Conservation (phyloP, 352 stramenopile genomes). For the Phytopythium ostracodes region DNA sequence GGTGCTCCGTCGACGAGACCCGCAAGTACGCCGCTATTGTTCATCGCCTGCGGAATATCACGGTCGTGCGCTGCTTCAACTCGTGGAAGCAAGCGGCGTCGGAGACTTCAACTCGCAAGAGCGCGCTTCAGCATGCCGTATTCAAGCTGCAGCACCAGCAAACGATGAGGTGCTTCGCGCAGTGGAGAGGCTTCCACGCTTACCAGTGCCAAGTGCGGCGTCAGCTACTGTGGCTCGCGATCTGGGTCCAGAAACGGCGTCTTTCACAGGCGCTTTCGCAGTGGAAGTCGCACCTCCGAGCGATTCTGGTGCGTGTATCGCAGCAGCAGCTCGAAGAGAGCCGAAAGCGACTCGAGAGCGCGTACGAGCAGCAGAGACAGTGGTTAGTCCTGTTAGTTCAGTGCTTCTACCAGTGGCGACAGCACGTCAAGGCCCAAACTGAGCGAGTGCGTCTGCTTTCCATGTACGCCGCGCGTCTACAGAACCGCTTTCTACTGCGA, state of each 20-base stretch:
- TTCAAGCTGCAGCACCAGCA: conserved; percentile 30
- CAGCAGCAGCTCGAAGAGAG: neutral
- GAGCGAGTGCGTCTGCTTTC: conserved; percentile 8
- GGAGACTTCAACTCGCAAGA: conserved; percentile 12
- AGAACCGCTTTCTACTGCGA: conserved; percentile 14
- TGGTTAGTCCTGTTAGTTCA: conserved; percentile 18
- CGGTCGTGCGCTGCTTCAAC: conserved; percentile 39
- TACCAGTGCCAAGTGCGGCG: neutral
- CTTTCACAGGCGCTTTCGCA: neutral
- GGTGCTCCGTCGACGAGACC: neutral
- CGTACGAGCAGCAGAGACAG: conserved; percentile 18
- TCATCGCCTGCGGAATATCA: conserved; percentile 29
- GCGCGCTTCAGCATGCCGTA: conserved; percentile 24
- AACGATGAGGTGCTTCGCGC: conserved; percentile 22
- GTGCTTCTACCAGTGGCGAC: conserved; percentile 23
- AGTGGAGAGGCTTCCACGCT: conserved; percentile 20
- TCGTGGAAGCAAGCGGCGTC: conserved; percentile 35
- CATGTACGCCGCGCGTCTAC: conserved; percentile 19
- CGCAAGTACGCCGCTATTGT: conserved; percentile 11
- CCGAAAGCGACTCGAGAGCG: conserved; percentile 10
- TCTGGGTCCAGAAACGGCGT: neutral
- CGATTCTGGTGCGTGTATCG: neutral
- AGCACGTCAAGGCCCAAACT: conserved; percentile 6
- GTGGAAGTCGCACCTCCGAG: neutral
- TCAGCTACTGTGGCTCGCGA: neutral